Evolutionary conservation across 768 basidiomycete genomes (phyloP).

Genomic region (Termitomyces sp.): DNA sequence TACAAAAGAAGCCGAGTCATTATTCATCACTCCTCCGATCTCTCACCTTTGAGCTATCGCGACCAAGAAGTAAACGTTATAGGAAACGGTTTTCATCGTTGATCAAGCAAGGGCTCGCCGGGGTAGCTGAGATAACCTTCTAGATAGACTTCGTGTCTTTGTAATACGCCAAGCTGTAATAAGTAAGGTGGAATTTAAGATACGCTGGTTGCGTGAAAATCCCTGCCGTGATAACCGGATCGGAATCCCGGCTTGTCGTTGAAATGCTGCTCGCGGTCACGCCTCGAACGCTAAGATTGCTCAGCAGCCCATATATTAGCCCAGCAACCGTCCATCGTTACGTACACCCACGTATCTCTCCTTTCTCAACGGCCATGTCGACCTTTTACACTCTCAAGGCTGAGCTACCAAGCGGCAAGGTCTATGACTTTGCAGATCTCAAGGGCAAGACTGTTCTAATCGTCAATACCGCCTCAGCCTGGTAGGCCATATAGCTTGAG

Average conservation of each 20-base stretch:
- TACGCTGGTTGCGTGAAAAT: neutral
- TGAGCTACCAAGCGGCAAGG: slow-evolving; percentile 48
- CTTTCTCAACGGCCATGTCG: slow-evolving; percentile 12
- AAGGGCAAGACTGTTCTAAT: slow-evolving; percentile 76
- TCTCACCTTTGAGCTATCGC: slow-evolving; percentile 46
- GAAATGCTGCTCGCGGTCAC: slow-evolving; percentile 19
- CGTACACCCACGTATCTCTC: neutral
- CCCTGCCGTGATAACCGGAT: neutral
- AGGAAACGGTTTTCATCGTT: slow-evolving; percentile 41
- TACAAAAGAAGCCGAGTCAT: slow-evolving; percentile 46
- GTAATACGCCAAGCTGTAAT: neutral
- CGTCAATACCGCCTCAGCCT: slow-evolving; percentile 74
- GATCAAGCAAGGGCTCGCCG: slow-evolving; percentile 39
- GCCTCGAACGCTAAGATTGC: slow-evolving; percentile 22
- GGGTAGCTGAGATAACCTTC: slow-evolving; percentile 18
- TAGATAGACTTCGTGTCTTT: slow-evolving; percentile 2
- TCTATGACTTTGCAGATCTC: slow-evolving; percentile 60
- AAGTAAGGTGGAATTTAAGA: neutral
- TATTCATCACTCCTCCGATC: slow-evolving; percentile 43
- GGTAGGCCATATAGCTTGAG: slow-evolving; percentile 35
- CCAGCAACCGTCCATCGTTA: neutral
- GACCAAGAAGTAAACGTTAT: slow-evolving; percentile 38
- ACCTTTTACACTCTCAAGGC: slow-evolving; percentile 69
- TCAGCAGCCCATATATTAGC: slow-evolving; percentile 22
- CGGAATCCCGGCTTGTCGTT: neutral